phyloP scores from a whole-genome alignment of 495 filamentous ascomycete genomes.

The Podospora tetraspora region DNA sequence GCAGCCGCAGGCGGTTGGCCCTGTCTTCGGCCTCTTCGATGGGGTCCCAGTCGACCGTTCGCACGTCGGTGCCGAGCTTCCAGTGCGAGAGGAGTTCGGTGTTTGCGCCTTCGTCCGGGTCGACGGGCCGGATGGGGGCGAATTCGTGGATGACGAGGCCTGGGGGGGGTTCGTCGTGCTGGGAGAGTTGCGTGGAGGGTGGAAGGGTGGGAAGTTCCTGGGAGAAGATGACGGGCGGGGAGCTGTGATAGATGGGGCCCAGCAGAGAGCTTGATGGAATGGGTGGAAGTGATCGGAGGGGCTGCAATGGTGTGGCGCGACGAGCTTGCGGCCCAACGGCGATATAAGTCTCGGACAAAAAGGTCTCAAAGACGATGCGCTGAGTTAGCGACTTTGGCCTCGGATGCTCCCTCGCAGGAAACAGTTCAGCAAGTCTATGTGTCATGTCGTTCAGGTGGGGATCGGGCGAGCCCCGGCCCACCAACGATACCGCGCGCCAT shows the following conservation, averaged over 20 bases:
- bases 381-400: constrained; percentile 11
- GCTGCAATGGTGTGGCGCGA: not conserved
- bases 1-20: constrained; percentile 13
- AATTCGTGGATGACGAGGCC: constrained; percentile 24
- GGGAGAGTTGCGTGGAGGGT: not conserved
- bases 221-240: constrained; percentile 14
- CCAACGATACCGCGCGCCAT: constrained; percentile 11
- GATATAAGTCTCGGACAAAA: constrained; percentile 23
- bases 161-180: not conserved
- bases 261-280: not conserved
- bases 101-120: not conserved
- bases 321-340: constrained; percentile 9
- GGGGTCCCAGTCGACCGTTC: constrained; percentile 17
- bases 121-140: constrained; percentile 13
- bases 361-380: constrained; percentile 23
- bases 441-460: constrained; percentile 18
- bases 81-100: constrained; percentile 13
- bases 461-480: constrained; percentile 10
- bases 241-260: constrained; percentile 15
- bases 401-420: constrained; percentile 1
- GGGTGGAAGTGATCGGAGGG: not conserved
- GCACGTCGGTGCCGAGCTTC: constrained; percentile 18
- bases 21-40: constrained; percentile 16
- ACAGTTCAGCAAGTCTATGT: constrained; percentile 9
- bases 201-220: constrained; percentile 1